A percentile compares a stretch with the other conserved stretches of the same genome.
Evolutionary conservation across 2,329 filamentous ascomycete genomes (phyloP).

Genomic region (Colletotrichum graminicola): DNA sequence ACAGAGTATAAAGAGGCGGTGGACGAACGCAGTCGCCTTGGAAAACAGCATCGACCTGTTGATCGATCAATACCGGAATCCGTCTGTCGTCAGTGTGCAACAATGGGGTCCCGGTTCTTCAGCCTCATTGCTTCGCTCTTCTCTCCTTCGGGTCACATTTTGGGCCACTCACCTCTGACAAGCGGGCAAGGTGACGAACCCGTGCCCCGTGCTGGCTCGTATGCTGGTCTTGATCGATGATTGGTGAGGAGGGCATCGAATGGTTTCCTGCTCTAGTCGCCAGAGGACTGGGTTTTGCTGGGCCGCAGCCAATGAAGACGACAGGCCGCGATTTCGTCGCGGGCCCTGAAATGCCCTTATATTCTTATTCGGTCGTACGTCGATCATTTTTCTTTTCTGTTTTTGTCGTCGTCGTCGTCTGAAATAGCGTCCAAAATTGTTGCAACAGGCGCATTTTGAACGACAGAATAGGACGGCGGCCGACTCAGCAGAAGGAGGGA

Average conservation of each 20-base stretch:
- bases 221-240: conserved; percentile 34
- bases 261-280: conserved; percentile 33
- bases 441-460: conserved; percentile 5
- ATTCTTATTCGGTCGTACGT: conserved; percentile 34
- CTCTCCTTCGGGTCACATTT: conserved; percentile 20
- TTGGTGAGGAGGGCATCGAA: conserved; percentile 41
- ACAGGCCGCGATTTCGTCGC: conserved; percentile 11
- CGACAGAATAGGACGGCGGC: conserved; percentile 9
- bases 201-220: conserved; percentile 41
- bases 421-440: conserved; percentile 1
- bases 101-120: conserved; percentile 9
- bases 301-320: conserved; percentile 36
- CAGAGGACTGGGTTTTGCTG: conserved; percentile 21
- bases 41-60: neutral
- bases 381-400: conserved; percentile 10
- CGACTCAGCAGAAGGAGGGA: neutral
- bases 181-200: conserved; percentile 42
- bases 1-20: conserved; percentile 40
- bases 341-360: conserved; percentile 33
- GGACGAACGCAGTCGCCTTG: conserved; percentile 29
- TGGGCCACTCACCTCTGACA: conserved; percentile 27
- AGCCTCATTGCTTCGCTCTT: conserved; percentile 33
- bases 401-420: neutral
- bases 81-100: neutral
- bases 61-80: conserved; percentile 2